Base-by-base conservation (phyloP, 176 grass and related monocot genomes). In the Carex pumila region DNA sequence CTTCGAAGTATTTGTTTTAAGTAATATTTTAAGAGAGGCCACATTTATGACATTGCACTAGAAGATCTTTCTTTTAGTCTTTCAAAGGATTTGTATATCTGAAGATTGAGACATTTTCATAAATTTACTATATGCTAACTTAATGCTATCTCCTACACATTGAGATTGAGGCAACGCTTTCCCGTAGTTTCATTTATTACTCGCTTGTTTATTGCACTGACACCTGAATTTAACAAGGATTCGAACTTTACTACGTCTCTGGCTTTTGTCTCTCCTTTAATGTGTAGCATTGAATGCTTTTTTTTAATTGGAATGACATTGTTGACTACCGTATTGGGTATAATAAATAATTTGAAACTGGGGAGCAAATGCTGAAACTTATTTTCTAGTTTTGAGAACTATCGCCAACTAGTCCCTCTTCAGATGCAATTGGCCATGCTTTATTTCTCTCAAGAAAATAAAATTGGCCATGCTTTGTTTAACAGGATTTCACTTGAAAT, bases 211-310 rank as follows among this genome's bases (percentile, higher is more conserved):
- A 54, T 54, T 68, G 32, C 31, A 81, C 59, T 49, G 36, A 81
- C 79, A 47, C n/a, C 5, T 81, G 12, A 10, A 61, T 81, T 49
- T 81, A 81, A 81, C 56, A 81, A 65, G 41, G 79, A 65, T 81
- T 62, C 61, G 9, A 49, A 65, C 31, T 65, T 65, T 49, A 81
- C 45, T 45, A 63, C 79, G 65, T 81, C 37, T 62, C 34, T 62
- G 32, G 10, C 34, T 21, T 60, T 21, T 62, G 6, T 22, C n/a
- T 47, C 18, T 45, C 29, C 8, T 30, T 64, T 19, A 81, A 6
- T 62, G 22, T 81, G 55, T 81, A 41, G 59, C 79, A 64, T 81
- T 64, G 12, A 81, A 64, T 81, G 79, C 25, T 25, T 18, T 13
- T 10, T 55, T 50, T 78, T 76, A 55, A 55, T 76, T n/a, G 19